Conservation (phyloP, 2,329 filamentous ascomycete genomes). For the Phialophora expanda region DNA sequence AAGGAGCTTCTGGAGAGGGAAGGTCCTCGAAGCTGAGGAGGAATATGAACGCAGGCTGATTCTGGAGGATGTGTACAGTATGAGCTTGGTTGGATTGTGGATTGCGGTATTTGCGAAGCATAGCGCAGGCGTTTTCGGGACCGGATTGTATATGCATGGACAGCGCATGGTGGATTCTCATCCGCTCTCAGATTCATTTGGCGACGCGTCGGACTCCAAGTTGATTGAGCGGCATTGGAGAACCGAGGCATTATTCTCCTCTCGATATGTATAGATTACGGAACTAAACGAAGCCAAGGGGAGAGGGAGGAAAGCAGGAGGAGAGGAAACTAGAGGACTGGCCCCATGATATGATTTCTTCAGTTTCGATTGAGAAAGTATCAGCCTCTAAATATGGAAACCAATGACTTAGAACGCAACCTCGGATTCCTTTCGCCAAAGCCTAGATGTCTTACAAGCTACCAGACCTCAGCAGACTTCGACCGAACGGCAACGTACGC, state of each 20-base stretch:
- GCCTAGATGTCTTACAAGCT: not conserved
- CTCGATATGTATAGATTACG: constrained; percentile 11
- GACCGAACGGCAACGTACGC: not conserved
- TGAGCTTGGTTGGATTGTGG: not conserved
- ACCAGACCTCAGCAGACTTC: not conserved
- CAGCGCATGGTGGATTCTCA: not conserved
- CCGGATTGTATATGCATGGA: not conserved
- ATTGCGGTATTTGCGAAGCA: constrained; percentile 14
- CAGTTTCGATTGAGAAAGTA: not conserved
- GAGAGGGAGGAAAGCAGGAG: not conserved
- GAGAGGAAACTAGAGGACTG: not conserved
- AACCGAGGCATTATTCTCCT: constrained; percentile 19
- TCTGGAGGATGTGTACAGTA: not conserved
- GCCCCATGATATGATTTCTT: not conserved
- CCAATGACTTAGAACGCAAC: not conserved
- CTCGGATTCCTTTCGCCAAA: not conserved
- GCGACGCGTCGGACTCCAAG: not conserved
- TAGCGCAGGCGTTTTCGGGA: constrained; percentile 31
- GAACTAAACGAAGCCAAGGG: not conserved
- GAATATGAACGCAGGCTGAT: not conserved
- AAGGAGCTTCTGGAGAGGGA: constrained; percentile 91
- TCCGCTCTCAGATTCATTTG: constrained; percentile 2
- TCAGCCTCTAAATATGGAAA: not conserved
- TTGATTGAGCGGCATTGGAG: constrained; percentile 10
- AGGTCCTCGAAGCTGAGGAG: not conserved